phyloP scores from a whole-genome alignment of 768 basidiomycete genomes.

The Mycena pura region DNA sequence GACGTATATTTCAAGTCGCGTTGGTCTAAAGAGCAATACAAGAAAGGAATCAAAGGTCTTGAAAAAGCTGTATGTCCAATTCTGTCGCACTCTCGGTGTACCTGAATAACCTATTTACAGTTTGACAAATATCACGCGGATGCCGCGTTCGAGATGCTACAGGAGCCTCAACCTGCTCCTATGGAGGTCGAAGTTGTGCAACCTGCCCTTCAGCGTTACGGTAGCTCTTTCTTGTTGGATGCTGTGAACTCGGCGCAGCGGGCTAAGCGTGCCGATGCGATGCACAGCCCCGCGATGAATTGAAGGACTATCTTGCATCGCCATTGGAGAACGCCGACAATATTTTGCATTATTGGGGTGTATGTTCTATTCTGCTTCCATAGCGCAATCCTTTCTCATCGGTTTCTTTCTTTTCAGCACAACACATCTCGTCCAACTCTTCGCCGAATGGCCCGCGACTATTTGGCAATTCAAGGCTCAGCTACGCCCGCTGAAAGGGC shows the following conservation, averaged over 20 bases:
- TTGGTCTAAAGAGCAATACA: too few relatives aligned
- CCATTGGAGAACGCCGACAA: background rate
- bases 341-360: conserved; percentile 1
- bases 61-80: too few relatives aligned
- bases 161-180: too few relatives aligned
- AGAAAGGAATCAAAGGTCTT: too few relatives aligned
- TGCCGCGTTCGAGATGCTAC: too few relatives aligned
- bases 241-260: background rate
- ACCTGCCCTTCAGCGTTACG: too few relatives aligned
- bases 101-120: too few relatives aligned
- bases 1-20: too few relatives aligned
- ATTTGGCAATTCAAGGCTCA: conserved; percentile 35
- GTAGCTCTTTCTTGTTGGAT: background rate
- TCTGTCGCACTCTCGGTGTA: too few relatives aligned
- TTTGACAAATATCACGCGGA: too few relatives aligned
- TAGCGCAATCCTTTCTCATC: background rate
- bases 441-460: conserved; percentile 14
- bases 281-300: background rate
- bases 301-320: background rate
- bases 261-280: background rate
- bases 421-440: background rate
- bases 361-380: background rate
- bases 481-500: conserved; percentile 34
- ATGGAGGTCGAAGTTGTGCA: too few relatives aligned
- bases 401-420: background rate